Percentiles rank a stretch among this genome's conserved stretches.
These are phyloP conservation scores for Aspergillus terreus DNA, from an alignment of 2,329 filamentous ascomycete genomes.

Conservation along the genomic window DNA sequence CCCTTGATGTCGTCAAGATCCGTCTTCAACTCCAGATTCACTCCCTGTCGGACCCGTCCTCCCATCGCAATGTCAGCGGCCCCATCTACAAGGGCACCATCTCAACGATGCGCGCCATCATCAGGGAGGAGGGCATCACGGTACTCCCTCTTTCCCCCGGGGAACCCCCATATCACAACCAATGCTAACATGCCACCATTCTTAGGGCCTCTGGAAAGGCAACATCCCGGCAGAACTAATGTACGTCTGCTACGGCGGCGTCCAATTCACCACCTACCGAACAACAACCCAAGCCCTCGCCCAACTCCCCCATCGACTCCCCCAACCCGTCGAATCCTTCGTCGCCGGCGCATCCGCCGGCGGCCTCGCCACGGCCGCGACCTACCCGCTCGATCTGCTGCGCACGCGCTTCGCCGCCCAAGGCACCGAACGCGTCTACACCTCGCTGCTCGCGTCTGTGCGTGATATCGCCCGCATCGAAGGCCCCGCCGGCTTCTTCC, in stretches of 20 bases:
- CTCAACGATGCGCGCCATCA: constrained; percentile 70
- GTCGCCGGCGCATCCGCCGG: constrained; percentile 79
- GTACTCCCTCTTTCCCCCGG: constrained; percentile 29
- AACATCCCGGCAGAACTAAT: constrained; percentile 93
- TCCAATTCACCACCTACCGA: constrained; percentile 88
- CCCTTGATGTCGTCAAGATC: constrained; percentile 97
- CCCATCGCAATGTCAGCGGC: constrained; percentile 47
- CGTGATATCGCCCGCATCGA: constrained; percentile 71
- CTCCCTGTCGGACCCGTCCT: constrained; percentile 71
- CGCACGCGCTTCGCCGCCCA: constrained; percentile 96
- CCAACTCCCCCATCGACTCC: constrained; percentile 51
- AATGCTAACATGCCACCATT: not conserved
- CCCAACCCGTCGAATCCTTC: constrained; percentile 72
- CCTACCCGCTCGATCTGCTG: constrained; percentile 90
- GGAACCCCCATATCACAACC: not conserved
- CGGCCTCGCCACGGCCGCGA: constrained; percentile 73
- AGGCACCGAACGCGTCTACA: constrained; percentile 75
- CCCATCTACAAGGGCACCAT: constrained; percentile 68
- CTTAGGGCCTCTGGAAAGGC: constrained; percentile 82
- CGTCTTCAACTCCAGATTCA: constrained; percentile 90
- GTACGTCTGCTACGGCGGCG: constrained; percentile 84
- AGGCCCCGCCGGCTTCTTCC: constrained; percentile 77
- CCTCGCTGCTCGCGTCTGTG: constrained; percentile 65
- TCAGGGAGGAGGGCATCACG: constrained; percentile 75
- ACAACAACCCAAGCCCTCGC: constrained; percentile 66